These are phyloP conservation scores for Schizothecium vesticola DNA, from an alignment of 495 filamentous ascomycete species.

Conservation along the genomic window DNA sequence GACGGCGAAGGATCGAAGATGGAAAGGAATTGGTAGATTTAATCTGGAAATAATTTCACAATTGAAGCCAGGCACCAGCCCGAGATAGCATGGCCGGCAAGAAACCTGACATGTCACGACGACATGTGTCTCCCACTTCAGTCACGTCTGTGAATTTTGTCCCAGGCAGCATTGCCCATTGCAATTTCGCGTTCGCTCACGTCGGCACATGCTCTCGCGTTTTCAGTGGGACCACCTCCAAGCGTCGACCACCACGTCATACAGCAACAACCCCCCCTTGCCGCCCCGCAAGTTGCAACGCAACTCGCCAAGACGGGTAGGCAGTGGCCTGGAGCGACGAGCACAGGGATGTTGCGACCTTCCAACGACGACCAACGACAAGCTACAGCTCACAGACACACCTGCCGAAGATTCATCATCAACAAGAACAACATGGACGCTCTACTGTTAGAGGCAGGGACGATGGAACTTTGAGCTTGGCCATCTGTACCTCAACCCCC, in stretches of 20 bases:
- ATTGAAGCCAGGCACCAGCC: not conserved
- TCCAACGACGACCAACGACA: not conserved
- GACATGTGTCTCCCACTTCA: not conserved
- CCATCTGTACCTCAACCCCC: not conserved
- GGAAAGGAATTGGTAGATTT: not conserved
- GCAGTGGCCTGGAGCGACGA: not conserved
- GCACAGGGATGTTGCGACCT: not conserved
- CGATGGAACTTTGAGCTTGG: not conserved
- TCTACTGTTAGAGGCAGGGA: not conserved
- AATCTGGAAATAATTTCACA: not conserved
- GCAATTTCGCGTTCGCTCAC: conserved; percentile 16
- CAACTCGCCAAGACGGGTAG: not conserved
- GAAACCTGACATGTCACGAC: not conserved
- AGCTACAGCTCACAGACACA: no score
- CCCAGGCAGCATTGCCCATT: conserved; percentile 24
- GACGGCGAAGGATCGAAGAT: not conserved
- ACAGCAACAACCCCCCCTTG: not conserved
- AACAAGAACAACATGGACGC: not conserved
- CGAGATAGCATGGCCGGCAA: not conserved
- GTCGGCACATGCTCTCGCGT: conserved; percentile 30
- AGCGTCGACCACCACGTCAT: not conserved
- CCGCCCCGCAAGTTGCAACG: not conserved
- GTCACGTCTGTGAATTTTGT: not conserved
- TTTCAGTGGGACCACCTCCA: not conserved
- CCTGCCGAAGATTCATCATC: not conserved